Conservation (phyloP, 192 early-diverging fungal genomes). For the Neocallimastix lanati region DNA sequence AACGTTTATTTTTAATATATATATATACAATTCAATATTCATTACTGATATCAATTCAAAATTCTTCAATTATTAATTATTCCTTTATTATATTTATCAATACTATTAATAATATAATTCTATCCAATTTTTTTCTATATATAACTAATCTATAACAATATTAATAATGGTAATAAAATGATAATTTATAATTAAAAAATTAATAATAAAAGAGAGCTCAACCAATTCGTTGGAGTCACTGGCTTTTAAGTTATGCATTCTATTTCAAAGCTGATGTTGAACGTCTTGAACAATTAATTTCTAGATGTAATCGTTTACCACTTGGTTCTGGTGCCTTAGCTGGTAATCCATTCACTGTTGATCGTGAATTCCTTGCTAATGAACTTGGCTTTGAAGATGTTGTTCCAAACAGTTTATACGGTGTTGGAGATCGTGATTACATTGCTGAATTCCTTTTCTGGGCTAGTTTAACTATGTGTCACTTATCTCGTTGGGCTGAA, state of each 20-base stretch:
- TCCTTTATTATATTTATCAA: too few relatives aligned
- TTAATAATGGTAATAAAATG: neutral
- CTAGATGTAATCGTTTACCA: slow-evolving; percentile 67
- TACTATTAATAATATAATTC: too few relatives aligned
- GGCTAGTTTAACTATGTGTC: slow-evolving; percentile 77
- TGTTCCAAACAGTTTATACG: slow-evolving; percentile 79
- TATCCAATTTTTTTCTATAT: too few relatives aligned
- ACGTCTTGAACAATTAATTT: slow-evolving; percentile 59
- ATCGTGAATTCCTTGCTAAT: slow-evolving; percentile 71
- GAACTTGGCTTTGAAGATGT: slow-evolving; percentile 73
- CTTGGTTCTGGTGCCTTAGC: slow-evolving; percentile 88
- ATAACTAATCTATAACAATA: too few relatives aligned
- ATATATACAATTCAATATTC: too few relatives aligned
- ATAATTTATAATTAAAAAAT: too few relatives aligned
- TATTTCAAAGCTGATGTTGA: slow-evolving; percentile 72
- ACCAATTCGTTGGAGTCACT: slow-evolving; percentile 94
- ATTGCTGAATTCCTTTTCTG: slow-evolving; percentile 94
- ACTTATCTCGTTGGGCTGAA: slow-evolving; percentile 76
- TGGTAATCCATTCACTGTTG: slow-evolving; percentile 91
- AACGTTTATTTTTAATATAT: too few relatives aligned
- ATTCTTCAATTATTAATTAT: too few relatives aligned
- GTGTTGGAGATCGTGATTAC: slow-evolving; percentile 92
- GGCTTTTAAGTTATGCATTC: slow-evolving; percentile 78
- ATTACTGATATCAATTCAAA: too few relatives aligned
- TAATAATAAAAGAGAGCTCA: slow-evolving; percentile 88